Conservation (phyloP, 257 asterid genomes). For the Lavandula angustifolia region DNA sequence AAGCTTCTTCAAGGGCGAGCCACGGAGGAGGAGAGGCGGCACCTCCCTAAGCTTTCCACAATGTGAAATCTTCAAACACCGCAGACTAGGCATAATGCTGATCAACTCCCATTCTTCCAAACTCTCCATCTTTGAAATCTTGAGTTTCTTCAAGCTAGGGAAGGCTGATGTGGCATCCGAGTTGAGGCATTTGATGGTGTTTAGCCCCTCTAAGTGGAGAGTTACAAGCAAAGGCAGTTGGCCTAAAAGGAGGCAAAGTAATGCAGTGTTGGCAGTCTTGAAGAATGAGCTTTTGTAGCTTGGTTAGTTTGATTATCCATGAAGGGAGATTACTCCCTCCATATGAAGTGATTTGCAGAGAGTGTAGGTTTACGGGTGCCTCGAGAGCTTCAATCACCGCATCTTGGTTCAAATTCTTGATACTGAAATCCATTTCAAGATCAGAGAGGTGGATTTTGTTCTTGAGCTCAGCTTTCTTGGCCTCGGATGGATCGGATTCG, state of each 20-base stretch:
- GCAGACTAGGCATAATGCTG: conserved; percentile 51
- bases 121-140: conserved; percentile 46
- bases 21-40: conserved; percentile 43
- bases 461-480: conserved; percentile 48
- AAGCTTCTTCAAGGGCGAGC: conserved; percentile 39
- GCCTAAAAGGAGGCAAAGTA: conserved; percentile 58
- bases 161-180: conserved; percentile 32
- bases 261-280: conserved; percentile 51
- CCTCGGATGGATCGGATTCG: conserved; percentile 45
- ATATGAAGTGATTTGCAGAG: conserved; percentile 48
- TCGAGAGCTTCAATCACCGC: conserved; percentile 60
- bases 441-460: conserved; percentile 44
- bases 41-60: conserved; percentile 49
- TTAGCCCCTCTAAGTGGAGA: conserved; percentile 51
- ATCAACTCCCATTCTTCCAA: conserved; percentile 55
- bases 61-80: conserved; percentile 50
- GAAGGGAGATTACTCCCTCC: conserved; percentile 49
- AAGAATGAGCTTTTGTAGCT: conserved; percentile 42
- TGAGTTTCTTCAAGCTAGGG: conserved; percentile 60
- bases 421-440: conserved; percentile 53
- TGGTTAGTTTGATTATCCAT: conserved; percentile 51
- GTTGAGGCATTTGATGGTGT: conserved; percentile 33
- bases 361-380: conserved; percentile 39
- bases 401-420: conserved; percentile 30
- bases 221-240: conserved; percentile 49